Base-by-base conservation (phyloP, 2,329 filamentous ascomycete species). In the Verticillium nonalfalfae region DNA sequence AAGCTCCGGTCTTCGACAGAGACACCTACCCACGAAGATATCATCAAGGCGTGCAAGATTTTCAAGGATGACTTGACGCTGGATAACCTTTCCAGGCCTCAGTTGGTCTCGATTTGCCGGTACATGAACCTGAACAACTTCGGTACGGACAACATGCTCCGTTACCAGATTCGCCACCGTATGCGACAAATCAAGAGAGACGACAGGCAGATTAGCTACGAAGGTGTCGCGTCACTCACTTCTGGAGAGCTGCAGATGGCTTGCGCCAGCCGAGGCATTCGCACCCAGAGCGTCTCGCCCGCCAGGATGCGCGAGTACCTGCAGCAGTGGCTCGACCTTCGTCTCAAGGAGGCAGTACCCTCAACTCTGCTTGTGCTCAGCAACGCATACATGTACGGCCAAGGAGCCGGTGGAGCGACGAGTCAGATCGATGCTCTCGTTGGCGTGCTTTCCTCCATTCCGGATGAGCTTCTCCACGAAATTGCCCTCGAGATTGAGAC, bases 121-220 rank as follows among this genome's bases (percentile, higher is more conserved):
- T 99, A 99, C 81, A 93, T 99, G 89, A 97, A 96, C 77, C 85
- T 99, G 61, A 95, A 94, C 79, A 94, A 93, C 0, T 97, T 98
- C 70, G 95, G 95, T 66, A 98, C 95, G 26, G 95, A 99, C 76
- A 91, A 93, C 75, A 96, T 99, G 90, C 88, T 99, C 59, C 91
- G 95, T 60, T 99, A 99, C 79, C 93, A 96, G 74, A 87, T 99
- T 70, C 91, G 95, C 62, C 93, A 98, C 78, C 91, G 94, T 65
- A 99, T 99, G 95, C 88, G 94, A 69, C 95, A 99, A 78, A 98
- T 98, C 82, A 99, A 99, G 87, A 89, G 94, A 65, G 95, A 99
- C 72, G 95, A 99, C 78, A 89, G 88, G 67, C 93, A 93, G 65
- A 99, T 99, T 73, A 90, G 87, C 74, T 97, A 89, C 72, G 95